These are phyloP conservation scores for Lentinula lateritia DNA, from an alignment of 768 basidiomycete species.

Conservation along the genomic window DNA sequence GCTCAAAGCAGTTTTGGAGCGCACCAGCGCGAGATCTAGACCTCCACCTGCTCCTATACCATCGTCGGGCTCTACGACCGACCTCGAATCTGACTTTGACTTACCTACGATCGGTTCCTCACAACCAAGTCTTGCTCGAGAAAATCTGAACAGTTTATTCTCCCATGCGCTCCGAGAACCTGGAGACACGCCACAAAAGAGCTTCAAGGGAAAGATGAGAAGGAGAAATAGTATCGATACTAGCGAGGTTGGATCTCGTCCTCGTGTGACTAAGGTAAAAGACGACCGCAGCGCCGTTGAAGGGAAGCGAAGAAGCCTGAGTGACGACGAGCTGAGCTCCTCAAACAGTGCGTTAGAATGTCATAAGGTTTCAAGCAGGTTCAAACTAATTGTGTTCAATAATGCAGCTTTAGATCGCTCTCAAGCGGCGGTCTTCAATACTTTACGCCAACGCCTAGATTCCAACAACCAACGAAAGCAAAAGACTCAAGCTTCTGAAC, in stretches of 20 bases:
- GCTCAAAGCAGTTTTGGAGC: slow-evolving; percentile 56
- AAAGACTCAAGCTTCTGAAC: slow-evolving; percentile 29
- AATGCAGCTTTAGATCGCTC: slow-evolving; percentile 5
- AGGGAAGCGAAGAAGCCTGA: slow-evolving; percentile 53
- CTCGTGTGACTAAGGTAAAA: slow-evolving; percentile 31
- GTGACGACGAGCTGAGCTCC: slow-evolving; percentile 63
- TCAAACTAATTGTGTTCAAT: background rate
- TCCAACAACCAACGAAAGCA: slow-evolving; percentile 33
- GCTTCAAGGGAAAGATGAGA: slow-evolving; percentile 16
- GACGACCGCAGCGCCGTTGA: slow-evolving; percentile 37
- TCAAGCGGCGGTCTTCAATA: slow-evolving; percentile 37
- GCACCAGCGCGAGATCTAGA: slow-evolving; percentile 29
- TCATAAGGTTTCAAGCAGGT: background rate
- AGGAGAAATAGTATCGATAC: slow-evolving; percentile 55
- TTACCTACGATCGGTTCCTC: slow-evolving; percentile 30
- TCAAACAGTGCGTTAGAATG: slow-evolving; percentile 36
- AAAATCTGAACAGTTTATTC: slow-evolving; percentile 61
- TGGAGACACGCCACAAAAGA: slow-evolving; percentile 59
- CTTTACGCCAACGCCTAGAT: slow-evolving; percentile 23
- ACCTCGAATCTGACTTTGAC: slow-evolving; percentile 57
- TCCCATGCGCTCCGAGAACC: slow-evolving; percentile 60
- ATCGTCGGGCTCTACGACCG: slow-evolving; percentile 28
- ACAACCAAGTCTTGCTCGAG: slow-evolving; percentile 42
- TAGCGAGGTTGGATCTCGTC: slow-evolving; percentile 56
- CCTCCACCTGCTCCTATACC: slow-evolving; percentile 20